Base-by-base conservation (phyloP, 306 rosid genomes). In the Oemleria cerasiformis region DNA sequence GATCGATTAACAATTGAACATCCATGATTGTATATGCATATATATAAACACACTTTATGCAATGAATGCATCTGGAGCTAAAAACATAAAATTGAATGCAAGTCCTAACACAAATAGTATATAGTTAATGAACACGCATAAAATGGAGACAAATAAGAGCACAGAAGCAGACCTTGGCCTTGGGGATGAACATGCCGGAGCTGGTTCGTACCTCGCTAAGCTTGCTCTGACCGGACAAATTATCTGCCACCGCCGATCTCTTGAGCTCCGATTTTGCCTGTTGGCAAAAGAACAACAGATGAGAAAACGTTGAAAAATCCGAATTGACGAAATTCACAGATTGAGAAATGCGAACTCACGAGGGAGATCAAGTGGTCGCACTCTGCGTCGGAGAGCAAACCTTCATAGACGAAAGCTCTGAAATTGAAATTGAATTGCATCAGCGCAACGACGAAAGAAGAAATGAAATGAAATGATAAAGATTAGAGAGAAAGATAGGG, bases 161-260 rank as follows among this genome's bases (percentile, higher is more conserved):
- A 38, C 34, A 43, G 14, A 75, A 54, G 7, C 63, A 70, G 80
- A 91, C 99, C 97, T 94, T 94, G 68, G 83, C 90, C 82, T 91
- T 91, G 42, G 86, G 6, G 55, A 94, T 94, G 86, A 94, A 91
- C 96, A 85, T 90, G 61, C 99, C 99, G 23, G 99, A 91, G 88
- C 99, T 94, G 21, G 97, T 94, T 45, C 99, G 90, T 38, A 88
- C 96, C 59, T 91, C 88, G 75, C 99, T 94, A 30, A 89, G 83
- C 86, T 68, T 72, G 77, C 95, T 84, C 72, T 87, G 55, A 62
- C 99, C 97, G 0, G 97, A 89, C 49, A 71, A 49, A 68, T 86
- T 77, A 83, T 94, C 96, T 12, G 97, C 97, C 39, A 94, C 99
- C 6, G 94, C 90, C 70, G 99, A 94, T 89, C 99, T 85, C 92